Evolutionary conservation across 1,139 yeast species (phyloP).

Genomic region (Casaregolazyma lundiana): DNA sequence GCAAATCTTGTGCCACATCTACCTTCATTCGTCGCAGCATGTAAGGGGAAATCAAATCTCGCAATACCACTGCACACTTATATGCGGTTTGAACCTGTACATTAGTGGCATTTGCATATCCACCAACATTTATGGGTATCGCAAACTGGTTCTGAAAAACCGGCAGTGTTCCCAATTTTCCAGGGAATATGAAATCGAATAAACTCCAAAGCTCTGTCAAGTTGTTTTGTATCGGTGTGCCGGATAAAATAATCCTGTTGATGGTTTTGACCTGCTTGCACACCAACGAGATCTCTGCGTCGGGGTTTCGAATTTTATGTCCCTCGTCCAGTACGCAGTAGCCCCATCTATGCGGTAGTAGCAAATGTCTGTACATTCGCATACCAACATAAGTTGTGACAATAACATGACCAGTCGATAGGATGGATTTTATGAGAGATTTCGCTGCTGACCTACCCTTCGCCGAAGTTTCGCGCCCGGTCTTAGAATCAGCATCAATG

Average conservation of each 20-base stretch:
- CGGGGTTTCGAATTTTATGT: slow-evolving; percentile 93
- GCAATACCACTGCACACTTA: slow-evolving; percentile 86
- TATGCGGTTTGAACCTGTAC: slow-evolving; percentile 95
- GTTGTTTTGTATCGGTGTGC: slow-evolving; percentile 95
- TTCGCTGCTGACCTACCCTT: slow-evolving; percentile 30
- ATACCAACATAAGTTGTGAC: slow-evolving; percentile 92
- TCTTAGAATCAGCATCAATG: slow-evolving; percentile 43
- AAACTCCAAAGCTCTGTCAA: slow-evolving; percentile 88
- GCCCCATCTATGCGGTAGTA: slow-evolving; percentile 78
- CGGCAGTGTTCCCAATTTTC: slow-evolving; percentile 88
- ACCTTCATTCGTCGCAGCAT: slow-evolving; percentile 78
- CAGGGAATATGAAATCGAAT: slow-evolving; percentile 93
- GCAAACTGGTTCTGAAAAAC: slow-evolving; percentile 91
- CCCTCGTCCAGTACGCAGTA: slow-evolving; percentile 89
- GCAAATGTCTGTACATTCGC: slow-evolving; percentile 63
- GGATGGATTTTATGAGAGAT: slow-evolving; percentile 47
- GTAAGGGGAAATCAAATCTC: slow-evolving; percentile 88
- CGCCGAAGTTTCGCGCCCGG: slow-evolving; percentile 27
- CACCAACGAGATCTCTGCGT: slow-evolving; percentile 77
- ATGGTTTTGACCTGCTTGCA: slow-evolving; percentile 80
- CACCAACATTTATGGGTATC: slow-evolving; percentile 92
- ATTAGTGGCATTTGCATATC: slow-evolving; percentile 95
- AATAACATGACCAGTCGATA: slow-evolving; percentile 66
- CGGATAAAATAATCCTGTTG: slow-evolving; percentile 81
- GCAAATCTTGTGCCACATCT: slow-evolving; percentile 96